These are phyloP conservation scores for Phialophora macrospora DNA, from an alignment of 2,329 filamentous ascomycete genomes.

Conservation along the genomic window DNA sequence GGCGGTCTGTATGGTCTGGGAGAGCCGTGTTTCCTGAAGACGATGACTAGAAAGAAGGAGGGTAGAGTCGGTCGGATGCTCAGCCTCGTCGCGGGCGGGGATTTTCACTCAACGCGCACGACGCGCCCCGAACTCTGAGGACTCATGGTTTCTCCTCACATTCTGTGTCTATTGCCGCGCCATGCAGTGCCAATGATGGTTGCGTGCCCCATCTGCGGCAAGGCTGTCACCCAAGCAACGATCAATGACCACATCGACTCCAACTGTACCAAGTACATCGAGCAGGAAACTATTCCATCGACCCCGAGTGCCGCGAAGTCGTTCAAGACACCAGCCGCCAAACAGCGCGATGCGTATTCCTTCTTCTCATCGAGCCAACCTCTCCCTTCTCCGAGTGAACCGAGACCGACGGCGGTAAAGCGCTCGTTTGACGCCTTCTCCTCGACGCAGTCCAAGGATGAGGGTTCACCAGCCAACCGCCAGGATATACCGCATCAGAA, in stretches of 20 bases:
- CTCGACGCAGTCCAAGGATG: conserved; percentile 1
- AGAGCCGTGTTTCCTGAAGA: background rate
- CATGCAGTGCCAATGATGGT: conserved; percentile 54
- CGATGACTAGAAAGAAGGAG: background rate
- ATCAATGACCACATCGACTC: conserved; percentile 95
- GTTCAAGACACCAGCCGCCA: conserved; percentile 58
- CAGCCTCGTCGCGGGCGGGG: conserved; percentile 3
- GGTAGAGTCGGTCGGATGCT: background rate
- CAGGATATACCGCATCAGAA: conserved; percentile 10
- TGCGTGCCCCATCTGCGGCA: conserved; percentile 80
- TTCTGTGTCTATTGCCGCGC: background rate
- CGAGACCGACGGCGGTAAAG: conserved; percentile 17
- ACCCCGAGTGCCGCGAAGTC: conserved; percentile 54
- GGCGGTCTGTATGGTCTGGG: conserved; percentile 11
- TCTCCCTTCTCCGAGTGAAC: conserved; percentile 23
- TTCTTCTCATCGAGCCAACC: conserved; percentile 33
- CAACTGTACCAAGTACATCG: conserved; percentile 70
- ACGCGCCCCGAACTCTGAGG: background rate
- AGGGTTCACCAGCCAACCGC: background rate
- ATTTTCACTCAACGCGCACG: background rate
- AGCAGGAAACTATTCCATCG: conserved; percentile 45
- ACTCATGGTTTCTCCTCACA: background rate
- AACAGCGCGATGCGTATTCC: conserved; percentile 42
- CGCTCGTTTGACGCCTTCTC: conserved; percentile 17
- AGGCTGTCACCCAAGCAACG: conserved; percentile 69